Base-by-base conservation (phyloP, 345 rosid genomes). In the Gossypium arboreum region DNA sequence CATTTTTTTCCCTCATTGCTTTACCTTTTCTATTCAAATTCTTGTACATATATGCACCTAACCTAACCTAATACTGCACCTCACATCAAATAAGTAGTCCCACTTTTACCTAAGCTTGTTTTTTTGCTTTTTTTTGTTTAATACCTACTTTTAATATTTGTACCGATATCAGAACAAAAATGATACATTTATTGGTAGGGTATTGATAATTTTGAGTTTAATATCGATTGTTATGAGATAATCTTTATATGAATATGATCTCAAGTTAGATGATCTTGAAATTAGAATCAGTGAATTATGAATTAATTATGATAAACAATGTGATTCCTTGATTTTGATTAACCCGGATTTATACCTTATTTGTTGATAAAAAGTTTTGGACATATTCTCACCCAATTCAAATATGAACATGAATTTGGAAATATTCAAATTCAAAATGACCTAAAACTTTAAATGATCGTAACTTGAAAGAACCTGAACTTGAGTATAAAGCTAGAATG, bases 1-100 rank as follows among this genome's bases (percentile, higher is more conserved):
- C 25, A 0, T 39, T 5, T 4, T 34, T 34, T 34, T 1, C 15
- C 16, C 20, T 52, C 72, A 18, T 48, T 58, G 54, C 17, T n/a
- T 17, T 11, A 3, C 24, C 71, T 59, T 45, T 69, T 65, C 72
- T 75, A 44, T 69, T 70, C 59, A 55, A 63, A 34, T 75, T 45
- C 61, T 11, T 50, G 15, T 17, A 22, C 41, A 34, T 52, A 4
- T 59, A 72, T n/a, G 16, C 56, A 51, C 61, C 62, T 57, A 64
- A 41, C 27, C 55, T 56, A 63, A 18, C 17, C 2, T 16, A 3
- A 59, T 59, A 22, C 12, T 22, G 22, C 11, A 9, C 27, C 20
- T 24, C 29, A 22, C 29, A 58, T 12, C 11, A 11, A 48, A 3
- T 16, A 12, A 51, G 13, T 29, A 71, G 50, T 11, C 74, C 62